Evolutionary conservation across 345 rosid species (phyloP).

Genomic region (Citrus trifoliata): DNA sequence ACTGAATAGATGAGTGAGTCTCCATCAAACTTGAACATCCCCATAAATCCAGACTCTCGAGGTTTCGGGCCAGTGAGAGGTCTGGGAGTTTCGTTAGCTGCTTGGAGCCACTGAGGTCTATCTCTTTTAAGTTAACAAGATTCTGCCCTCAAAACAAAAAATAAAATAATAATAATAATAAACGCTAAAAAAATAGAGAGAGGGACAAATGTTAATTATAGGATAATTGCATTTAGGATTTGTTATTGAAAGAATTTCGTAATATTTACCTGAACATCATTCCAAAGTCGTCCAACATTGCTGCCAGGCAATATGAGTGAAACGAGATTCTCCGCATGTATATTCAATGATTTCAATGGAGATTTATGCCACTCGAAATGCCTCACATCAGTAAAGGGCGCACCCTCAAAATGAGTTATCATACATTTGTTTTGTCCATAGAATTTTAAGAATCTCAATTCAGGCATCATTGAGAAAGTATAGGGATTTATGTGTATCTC

Average conservation of each 20-base stretch:
- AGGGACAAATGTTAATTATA: too few relatives aligned
- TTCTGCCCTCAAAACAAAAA: neutral
- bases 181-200: neutral
- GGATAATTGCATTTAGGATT: too few relatives aligned
- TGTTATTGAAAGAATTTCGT: too few relatives aligned
- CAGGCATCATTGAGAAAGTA: slow-evolving; percentile 20
- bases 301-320: too few relatives aligned
- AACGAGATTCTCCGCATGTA: too few relatives aligned
- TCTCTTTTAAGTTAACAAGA: too few relatives aligned
- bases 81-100: slow-evolving; percentile 19
- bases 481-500: slow-evolving; percentile 2
- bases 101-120: too few relatives aligned
- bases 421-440: neutral
- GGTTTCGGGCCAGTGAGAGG: slow-evolving; percentile 26
- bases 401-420: slow-evolving; percentile 10
- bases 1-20: neutral
- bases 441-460: slow-evolving; percentile 30
- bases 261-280: too few relatives aligned
- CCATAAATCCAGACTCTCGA: slow-evolving; percentile 15
- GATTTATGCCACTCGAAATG: neutral
- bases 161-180: too few relatives aligned
- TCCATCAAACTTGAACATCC: slow-evolving; percentile 26
- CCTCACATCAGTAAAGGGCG: slow-evolving; percentile 23
- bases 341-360: too few relatives aligned
- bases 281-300: too few relatives aligned